phyloP scores from a whole-genome alignment of 345 rosid genomes.

The Crucihimalaya himalaica region DNA sequence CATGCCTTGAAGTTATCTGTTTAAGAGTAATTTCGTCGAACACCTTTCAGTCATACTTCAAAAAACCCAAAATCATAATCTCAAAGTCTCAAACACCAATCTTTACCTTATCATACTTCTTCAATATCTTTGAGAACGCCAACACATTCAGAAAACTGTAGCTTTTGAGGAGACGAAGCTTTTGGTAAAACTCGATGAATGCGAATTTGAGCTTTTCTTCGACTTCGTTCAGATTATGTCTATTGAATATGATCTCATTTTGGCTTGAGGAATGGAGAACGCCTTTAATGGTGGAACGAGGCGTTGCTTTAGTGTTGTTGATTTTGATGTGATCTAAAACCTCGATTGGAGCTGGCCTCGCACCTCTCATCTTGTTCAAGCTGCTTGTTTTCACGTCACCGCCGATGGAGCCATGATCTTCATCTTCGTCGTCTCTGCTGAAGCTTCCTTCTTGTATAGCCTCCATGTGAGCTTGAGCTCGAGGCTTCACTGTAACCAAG shows the following conservation, averaged over 20 bases:
- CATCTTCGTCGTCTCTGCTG: constrained; percentile 31
- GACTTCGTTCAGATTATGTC: constrained; percentile 52
- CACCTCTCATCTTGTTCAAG: constrained; percentile 1
- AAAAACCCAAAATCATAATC: not conserved
- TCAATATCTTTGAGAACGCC: constrained; percentile 67
- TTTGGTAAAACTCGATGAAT: constrained; percentile 62
- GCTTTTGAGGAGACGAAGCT: constrained; percentile 77
- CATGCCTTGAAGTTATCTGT: constrained; percentile 46
- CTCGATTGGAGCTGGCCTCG: constrained; percentile 55
- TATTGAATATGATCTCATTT: constrained; percentile 49
- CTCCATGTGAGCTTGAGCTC: constrained; percentile 45
- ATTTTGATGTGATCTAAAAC: constrained; percentile 51
- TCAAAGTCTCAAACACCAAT: not conserved
- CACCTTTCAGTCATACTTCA: not conserved
- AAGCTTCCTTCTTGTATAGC: constrained; percentile 50
- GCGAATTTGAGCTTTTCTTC: constrained; percentile 58
- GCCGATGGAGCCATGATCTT: not conserved
- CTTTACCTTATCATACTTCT: constrained; percentile 69
- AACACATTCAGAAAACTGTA: constrained; percentile 59
- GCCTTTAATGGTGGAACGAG: constrained; percentile 57
- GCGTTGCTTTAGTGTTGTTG: constrained; percentile 54
- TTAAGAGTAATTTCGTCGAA: not conserved
- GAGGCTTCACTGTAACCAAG: constrained; percentile 40
- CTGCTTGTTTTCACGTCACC: not conserved
- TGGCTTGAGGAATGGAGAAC: constrained; percentile 44